Base-by-base conservation (phyloP, 2,329 filamentous ascomycete species). In the Plenodomus biglobosus region DNA sequence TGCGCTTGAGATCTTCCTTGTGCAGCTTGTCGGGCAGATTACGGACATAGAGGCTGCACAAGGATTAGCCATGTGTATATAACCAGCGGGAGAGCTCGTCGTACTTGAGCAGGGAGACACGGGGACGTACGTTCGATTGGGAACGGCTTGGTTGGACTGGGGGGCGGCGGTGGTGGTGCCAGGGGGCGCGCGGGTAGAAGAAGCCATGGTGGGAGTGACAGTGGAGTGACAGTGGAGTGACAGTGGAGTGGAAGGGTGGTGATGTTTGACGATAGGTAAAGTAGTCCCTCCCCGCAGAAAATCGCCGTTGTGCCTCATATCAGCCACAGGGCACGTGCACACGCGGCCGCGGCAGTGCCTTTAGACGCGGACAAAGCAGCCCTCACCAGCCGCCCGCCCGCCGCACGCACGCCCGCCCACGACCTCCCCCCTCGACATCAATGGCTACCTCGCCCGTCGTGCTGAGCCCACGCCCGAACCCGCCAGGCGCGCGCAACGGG, bases 1-100 rank as follows among this genome's bases (percentile, higher is more conserved):
- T 87, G 38, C 90, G 87, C 64, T 91, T 86, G 36, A 99, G 76
- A 70, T 97, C 92, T 52, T 83, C 79, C 73, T 97, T 99, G 66
- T 88, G 88, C 55, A 97, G 84, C 76, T 96, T 96, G 53, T 91
- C 84, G 18, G 90, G 90, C 2, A 99, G 81, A 65, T 96, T 96
- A 43, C 85, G 88, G 62, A 95, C 81, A 70, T 97, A 99, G 55
- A 99, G 82, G 8, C 90, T 95, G 64, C 20, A n/a, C n/a, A n/a
- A n/a, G n/a, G n/a, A n/a, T n/a, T n/a, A n/a, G n/a, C n/a, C n/a
- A n/a, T n/a, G n/a, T n/a, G n/a, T n/a, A n/a, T n/a, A n/a, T n/a
- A n/a, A n/a, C n/a, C n/a, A n/a, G n/a, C n/a, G n/a, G 21, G 22
- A 43, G 56, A 60, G 36, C n/a, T 39, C 6, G 43, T 18, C 35